These are phyloP conservation scores for Peronosclerospora sorghi DNA, from an alignment of 352 stramenopile species.

Conservation along the genomic window DNA sequence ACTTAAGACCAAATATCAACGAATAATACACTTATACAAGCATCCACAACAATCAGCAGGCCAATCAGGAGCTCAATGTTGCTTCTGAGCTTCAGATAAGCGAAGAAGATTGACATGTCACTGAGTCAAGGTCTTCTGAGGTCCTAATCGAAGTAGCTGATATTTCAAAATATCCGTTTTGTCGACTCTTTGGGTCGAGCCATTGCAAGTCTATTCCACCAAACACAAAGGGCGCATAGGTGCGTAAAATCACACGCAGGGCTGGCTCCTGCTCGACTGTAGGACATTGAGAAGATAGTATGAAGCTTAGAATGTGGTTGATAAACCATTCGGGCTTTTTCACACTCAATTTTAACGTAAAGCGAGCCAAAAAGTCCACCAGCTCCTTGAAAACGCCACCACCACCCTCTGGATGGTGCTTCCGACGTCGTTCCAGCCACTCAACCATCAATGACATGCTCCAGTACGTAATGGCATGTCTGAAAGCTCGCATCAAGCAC, in stretches of 20 bases:
- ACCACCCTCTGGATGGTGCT: background rate
- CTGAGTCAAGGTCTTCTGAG: constrained; percentile 10
- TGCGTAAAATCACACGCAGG: constrained; percentile 23
- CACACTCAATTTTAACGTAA: constrained; percentile 34
- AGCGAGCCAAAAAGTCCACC: constrained; percentile 32
- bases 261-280: constrained; percentile 15
- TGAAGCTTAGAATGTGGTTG: constrained; percentile 46
- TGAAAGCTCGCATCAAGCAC: constrained; percentile 47
- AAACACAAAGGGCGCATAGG: constrained; percentile 43
- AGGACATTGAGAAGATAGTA: constrained; percentile 27
- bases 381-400: constrained; percentile 19
- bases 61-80: constrained; percentile 17
- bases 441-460: constrained; percentile 30
- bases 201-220: constrained; percentile 17
- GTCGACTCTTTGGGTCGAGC: constrained; percentile 5
- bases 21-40: constrained; percentile 21
- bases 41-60: constrained; percentile 9
- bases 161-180: constrained; percentile 14
- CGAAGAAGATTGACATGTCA: constrained; percentile 9
- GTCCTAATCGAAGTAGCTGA: background rate
- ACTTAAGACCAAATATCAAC: constrained; percentile 34
- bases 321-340: constrained; percentile 73
- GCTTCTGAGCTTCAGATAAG: constrained; percentile 14
- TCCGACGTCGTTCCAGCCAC: constrained; percentile 17
- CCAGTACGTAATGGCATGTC: constrained; percentile 22